Percentiles rank a stretch among this genome's conserved stretches.
Evolutionary conservation across 768 basidiomycete species (phyloP).

Genomic region (Lepiota brunneoincarnata): DNA sequence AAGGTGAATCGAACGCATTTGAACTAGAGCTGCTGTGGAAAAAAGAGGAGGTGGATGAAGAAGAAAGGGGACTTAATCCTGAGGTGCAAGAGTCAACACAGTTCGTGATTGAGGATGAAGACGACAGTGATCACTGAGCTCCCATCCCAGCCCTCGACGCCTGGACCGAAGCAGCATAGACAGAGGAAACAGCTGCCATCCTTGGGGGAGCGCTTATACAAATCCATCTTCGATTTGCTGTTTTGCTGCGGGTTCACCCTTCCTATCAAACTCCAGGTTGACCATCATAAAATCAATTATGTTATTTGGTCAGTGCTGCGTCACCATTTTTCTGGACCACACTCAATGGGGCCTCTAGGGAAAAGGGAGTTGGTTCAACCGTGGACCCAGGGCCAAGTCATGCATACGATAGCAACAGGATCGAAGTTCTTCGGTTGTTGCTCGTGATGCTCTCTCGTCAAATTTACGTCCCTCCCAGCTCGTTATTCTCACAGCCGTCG

Average conservation of each 20-base stretch:
- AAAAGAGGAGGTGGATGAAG: conserved; percentile 48
- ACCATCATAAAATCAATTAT: conserved; percentile 82
- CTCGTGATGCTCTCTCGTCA: conserved; percentile 87
- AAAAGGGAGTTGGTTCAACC: conserved; percentile 92
- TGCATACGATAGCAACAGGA: conserved; percentile 75
- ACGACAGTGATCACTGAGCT: conserved; percentile 44
- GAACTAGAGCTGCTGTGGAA: conserved; percentile 86
- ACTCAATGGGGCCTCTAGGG: conserved; percentile 51
- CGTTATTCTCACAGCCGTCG: conserved; percentile 70
- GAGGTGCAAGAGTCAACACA: conserved; percentile 34
- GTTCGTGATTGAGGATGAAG: conserved; percentile 90
- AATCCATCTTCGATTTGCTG: conserved; percentile 77
- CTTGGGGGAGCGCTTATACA: conserved; percentile 77
- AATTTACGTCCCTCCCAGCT: conserved; percentile 75
- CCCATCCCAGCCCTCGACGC: conserved; percentile 17
- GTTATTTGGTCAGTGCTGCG: conserved; percentile 75
- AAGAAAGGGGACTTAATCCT: conserved; percentile 24
- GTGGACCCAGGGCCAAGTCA: conserved; percentile 62
- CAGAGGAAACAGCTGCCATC: conserved; percentile 60
- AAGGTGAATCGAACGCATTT: conserved; percentile 68
- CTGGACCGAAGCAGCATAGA: conserved; percentile 18
- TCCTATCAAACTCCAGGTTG: conserved; percentile 71
- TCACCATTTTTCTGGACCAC: background rate
- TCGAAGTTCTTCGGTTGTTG: conserved; percentile 86
- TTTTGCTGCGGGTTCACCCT: conserved; percentile 96